A percentile compares a stretch with the other conserved stretches of the same genome.
These are phyloP conservation scores for Pisolithus microcarpus DNA, from an alignment of 768 basidiomycete genomes.

Conservation along the genomic window DNA sequence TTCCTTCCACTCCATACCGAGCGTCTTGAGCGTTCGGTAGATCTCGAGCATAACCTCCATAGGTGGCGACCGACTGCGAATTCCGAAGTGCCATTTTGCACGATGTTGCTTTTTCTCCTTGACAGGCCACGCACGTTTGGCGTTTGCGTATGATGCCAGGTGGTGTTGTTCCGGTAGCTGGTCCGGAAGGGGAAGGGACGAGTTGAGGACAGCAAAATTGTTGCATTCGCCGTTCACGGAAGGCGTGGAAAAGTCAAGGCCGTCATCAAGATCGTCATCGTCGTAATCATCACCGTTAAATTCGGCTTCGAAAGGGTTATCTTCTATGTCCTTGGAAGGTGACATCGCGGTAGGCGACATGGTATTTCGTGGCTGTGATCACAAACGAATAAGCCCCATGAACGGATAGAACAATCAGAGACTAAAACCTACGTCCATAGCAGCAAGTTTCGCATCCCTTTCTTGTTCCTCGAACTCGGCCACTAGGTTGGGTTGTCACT, in stretches of 20 bases:
- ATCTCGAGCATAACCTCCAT: conserved; percentile 99
- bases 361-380: conserved; percentile 56
- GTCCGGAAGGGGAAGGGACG: conserved; percentile 73
- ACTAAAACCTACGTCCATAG: conserved; percentile 66
- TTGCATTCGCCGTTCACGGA: conserved; percentile 33
- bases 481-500: conserved; percentile 35
- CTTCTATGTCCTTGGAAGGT: conserved; percentile 57
- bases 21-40: conserved; percentile 80
- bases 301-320: conserved; percentile 76
- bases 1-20: conserved; percentile 98
- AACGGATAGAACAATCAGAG: not conserved
- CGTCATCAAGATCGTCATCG: conserved; percentile 53
- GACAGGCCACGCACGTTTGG: conserved; percentile 34
- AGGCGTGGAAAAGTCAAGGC: conserved; percentile 42
- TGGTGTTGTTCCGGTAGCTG: conserved; percentile 60
- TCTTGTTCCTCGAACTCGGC: conserved; percentile 81
- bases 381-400: conserved; percentile 4
- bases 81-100: conserved; percentile 97
- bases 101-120: conserved; percentile 68
- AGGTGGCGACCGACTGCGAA: conserved; percentile 86
- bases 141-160: conserved; percentile 59
- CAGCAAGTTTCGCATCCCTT: conserved; percentile 70
- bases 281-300: conserved; percentile 38
- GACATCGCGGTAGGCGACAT: conserved; percentile 63
- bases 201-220: conserved; percentile 85